Base-by-base conservation (phyloP, 2,329 filamentous ascomycete species). In the Sphaerulina vaccinii region DNA sequence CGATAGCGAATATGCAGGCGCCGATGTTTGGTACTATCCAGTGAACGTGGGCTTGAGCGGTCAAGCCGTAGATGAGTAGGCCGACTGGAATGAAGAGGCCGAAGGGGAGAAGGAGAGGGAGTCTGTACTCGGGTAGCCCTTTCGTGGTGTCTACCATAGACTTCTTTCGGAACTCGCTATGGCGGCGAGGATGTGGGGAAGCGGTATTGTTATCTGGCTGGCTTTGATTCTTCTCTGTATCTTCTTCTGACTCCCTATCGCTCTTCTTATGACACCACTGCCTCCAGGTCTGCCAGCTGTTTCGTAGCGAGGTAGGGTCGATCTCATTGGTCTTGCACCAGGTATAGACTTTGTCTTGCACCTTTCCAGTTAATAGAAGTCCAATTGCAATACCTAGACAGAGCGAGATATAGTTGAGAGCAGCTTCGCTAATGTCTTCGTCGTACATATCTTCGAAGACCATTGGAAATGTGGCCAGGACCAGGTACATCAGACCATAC, bases 301-400 rank as follows among this genome's bases (percentile, higher is more conserved):
- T 58, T 1, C 50, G 21, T 1, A 55, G 22, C 10, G 59, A 59
- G 0, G 55, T 51, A 7, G 59, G 55, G 15, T 60, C 49, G 32
- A 60, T 55, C 13, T 58, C 51, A 24, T 58, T 51, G 21, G 46
- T 46, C 44, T 56, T 60, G 53, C 55, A 58, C 51, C 57, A 58
- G 1, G 42, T 59, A 27, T 58, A 57, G 10, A 61, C 51, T 38
- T 59, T 59, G 44, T 59, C 54, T 23, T 58, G 52, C 54, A 63
- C 52, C n/a, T 50, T 16, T 10, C 50, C 56, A 8, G 50, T 55
- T 2, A 64, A 62, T 16, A 63, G 62, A 3, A 65, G 57, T 1
- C 77, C 82, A 0, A 74, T 62, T 13, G 80, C 65, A 61, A 82
- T 81, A 2, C 82, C 82, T 0, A 81, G 44, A 2, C 61, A 59